Evolutionary conservation across 805 yeast species (phyloP), one percentile per base, ranked within the genome.

Genomic region (Spencermartinsiella europaea): DNA sequence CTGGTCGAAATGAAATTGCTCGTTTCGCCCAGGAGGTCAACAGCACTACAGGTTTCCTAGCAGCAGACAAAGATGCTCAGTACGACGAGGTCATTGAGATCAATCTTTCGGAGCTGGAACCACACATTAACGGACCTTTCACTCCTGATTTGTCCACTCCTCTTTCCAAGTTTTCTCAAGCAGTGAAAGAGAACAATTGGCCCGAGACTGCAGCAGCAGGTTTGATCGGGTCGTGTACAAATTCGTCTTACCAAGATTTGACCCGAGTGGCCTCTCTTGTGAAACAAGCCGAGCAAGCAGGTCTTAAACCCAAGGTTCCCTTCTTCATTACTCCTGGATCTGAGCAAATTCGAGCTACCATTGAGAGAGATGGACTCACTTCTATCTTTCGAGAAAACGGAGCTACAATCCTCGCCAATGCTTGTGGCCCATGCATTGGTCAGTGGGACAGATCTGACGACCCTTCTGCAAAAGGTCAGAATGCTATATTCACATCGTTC

Each of bases 341-440:
- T 43, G 99, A 93, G 72, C 97, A 89, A 72, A 88, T 91, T 60
- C 80, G 98, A 70, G 98, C 98, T 44, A 91, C 99, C 44, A 81
- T 91, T 59, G 95, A 85, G 67, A 81, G 97, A 70, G 99, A 91
- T 68, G 98, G 98, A 49, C 79, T 85, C 62, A 79, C 85, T 52
- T 74, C 83, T 40, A 80, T 83, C 37, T 89, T 91, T 66, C 81
- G 83, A 66, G 80, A 83, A 46, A 83, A 81, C 60, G 98, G 98
- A 50, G 99, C 96, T 57, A 76, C 79, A 49, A 95, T 91, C 38
- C 76, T 91, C 58, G 96, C 98, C 45, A 91, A 91, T 67, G 99
- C 99, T 17, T 91, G 99, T 77, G 99, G 99, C 58, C 99, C 98
- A 62, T 91, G 99, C 75, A 91, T 91, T 65, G 99, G 99, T 49